Percentiles rank a stretch among this genome's conserved stretches.
Evolutionary conservation across 306 rosid species (phyloP).

Genomic region (Fragaria ananassa): DNA sequence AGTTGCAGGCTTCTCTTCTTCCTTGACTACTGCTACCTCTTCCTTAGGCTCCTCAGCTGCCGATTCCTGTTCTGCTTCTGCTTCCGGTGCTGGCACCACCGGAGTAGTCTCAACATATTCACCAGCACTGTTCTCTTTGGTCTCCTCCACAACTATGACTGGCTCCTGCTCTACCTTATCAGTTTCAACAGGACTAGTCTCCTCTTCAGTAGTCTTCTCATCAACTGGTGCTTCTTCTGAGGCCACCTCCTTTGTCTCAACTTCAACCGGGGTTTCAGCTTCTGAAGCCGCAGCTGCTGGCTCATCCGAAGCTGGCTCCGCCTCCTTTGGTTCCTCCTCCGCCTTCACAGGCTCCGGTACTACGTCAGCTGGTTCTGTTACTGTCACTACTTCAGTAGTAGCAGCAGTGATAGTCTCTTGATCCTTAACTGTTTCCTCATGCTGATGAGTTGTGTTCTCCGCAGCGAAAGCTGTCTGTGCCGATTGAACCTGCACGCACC

Average conservation of each 20-base stretch:
- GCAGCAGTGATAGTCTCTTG: slow-evolving; percentile 26
- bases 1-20: slow-evolving; percentile 35
- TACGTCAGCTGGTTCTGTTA: slow-evolving; percentile 19
- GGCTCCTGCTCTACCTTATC: slow-evolving; percentile 24
- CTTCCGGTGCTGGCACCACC: slow-evolving; percentile 11
- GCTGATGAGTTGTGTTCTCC: slow-evolving; percentile 22
- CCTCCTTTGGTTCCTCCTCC: slow-evolving; percentile 37
- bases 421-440: slow-evolving; percentile 38
- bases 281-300: slow-evolving; percentile 16
- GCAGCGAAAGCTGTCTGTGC: slow-evolving; percentile 50
- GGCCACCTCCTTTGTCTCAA: slow-evolving; percentile 34
- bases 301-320: slow-evolving; percentile 10
- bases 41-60: slow-evolving; percentile 29
- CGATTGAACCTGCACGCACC: slow-evolving; percentile 47
- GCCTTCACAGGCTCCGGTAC: slow-evolving; percentile 10
- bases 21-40: slow-evolving; percentile 22
- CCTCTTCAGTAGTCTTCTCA: slow-evolving; percentile 15
- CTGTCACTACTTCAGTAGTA: slow-evolving; percentile 22
- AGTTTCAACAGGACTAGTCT: slow-evolving; percentile 8
- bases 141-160: slow-evolving; percentile 27
- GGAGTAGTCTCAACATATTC: slow-evolving; percentile 13
- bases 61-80: slow-evolving; percentile 18
- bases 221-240: slow-evolving; percentile 22
- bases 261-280: slow-evolving; percentile 30
- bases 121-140: slow-evolving; percentile 25